phyloP scores from a whole-genome alignment of 768 basidiomycete genomes.

The Suillus spraguei region DNA sequence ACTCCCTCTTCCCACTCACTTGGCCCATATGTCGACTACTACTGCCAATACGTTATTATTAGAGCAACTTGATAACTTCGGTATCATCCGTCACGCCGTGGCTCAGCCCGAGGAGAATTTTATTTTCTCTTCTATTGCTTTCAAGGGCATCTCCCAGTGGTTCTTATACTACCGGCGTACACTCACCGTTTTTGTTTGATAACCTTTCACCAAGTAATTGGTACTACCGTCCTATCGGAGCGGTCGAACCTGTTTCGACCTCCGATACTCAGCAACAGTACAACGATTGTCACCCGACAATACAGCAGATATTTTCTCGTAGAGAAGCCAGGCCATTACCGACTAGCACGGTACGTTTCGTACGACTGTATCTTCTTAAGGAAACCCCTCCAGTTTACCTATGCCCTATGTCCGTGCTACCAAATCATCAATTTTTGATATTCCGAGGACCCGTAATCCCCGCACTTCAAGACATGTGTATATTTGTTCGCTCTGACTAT shows the following conservation, averaged over 20 bases:
- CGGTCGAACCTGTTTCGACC: background rate
- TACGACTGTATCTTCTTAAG: background rate
- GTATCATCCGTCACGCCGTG: background rate
- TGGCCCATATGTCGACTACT: background rate
- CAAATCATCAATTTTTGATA: background rate
- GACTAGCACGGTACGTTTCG: background rate
- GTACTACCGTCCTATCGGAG: background rate
- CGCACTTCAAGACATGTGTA: background rate
- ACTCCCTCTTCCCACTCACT: slow-evolving; percentile 1
- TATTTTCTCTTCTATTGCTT: slow-evolving; percentile 3
- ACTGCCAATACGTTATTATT: background rate
- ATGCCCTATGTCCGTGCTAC: slow-evolving; percentile 1
- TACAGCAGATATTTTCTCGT: background rate
- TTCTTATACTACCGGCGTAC: slow-evolving; percentile 1
- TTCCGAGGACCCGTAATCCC: background rate
- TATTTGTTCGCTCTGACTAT: background rate
- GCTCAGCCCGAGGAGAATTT: background rate
- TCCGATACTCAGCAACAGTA: background rate
- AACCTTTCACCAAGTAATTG: background rate
- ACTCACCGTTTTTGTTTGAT: background rate
- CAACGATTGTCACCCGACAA: background rate
- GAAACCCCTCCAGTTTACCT: background rate
- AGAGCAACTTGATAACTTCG: background rate
- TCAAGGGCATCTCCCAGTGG: background rate
- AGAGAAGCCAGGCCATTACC: background rate